These are phyloP conservation scores for Geotrichum aggregatum DNA, from an alignment of 1,139 yeast genomes.

Conservation along the genomic window DNA sequence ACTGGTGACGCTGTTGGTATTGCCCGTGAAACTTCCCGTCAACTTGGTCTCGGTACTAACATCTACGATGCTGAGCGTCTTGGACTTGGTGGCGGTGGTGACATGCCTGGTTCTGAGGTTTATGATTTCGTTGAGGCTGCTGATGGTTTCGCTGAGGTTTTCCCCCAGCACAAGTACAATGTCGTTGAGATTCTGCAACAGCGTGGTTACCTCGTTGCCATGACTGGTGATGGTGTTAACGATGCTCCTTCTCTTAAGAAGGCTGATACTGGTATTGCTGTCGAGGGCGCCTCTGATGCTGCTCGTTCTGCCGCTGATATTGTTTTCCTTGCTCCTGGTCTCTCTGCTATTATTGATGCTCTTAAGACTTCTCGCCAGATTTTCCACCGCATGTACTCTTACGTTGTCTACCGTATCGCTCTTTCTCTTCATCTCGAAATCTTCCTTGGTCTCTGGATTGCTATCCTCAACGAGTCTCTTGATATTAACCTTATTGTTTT, in stretches of 20 bases:
- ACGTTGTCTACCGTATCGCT: constrained; percentile 77
- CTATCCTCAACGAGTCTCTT: constrained; percentile 61
- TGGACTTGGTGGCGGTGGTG: constrained; percentile 71
- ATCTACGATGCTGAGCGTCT: constrained; percentile 68
- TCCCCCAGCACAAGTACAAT: constrained; percentile 49
- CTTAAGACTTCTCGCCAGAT: constrained; percentile 73
- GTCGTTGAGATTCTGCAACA: constrained; percentile 48
- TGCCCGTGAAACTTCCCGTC: constrained; percentile 69
- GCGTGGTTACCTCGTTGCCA: constrained; percentile 43
- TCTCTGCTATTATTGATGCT: constrained; percentile 73
- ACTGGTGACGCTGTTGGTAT: constrained; percentile 76
- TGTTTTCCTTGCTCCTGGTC: constrained; percentile 47
- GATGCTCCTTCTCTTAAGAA: constrained; percentile 49
- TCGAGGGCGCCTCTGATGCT: constrained; percentile 49
- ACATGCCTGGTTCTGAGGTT: constrained; percentile 68
- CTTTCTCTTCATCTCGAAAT: constrained; percentile 68
- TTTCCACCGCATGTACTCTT: constrained; percentile 79
- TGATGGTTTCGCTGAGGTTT: constrained; percentile 61
- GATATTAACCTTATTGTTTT: constrained; percentile 67
- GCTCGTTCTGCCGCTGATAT: constrained; percentile 53
- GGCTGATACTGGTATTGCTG: constrained; percentile 50
- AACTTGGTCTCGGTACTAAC: constrained; percentile 66
- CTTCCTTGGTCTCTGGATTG: constrained; percentile 71
- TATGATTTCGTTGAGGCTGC: constrained; percentile 76
- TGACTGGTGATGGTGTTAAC: constrained; percentile 51